Base-by-base conservation (phyloP, 106 monocot species). In the Allium fistulosum region DNA sequence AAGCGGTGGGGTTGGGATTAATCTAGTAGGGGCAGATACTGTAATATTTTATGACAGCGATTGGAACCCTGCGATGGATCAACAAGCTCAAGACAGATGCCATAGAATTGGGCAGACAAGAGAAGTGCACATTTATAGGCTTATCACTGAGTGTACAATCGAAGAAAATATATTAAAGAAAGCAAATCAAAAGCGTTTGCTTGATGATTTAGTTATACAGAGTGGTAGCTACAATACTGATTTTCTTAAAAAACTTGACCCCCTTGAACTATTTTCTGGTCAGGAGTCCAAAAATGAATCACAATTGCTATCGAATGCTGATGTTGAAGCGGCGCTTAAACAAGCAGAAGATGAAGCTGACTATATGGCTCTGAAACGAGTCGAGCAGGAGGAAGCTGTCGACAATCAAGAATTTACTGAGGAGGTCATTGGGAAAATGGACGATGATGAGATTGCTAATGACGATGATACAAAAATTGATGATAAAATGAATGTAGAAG, bases 41-140 rank as follows among this genome's bases (percentile, higher is more conserved):
- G 99, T 99, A 10, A 99, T 99, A 46, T 99, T 99, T 70, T 99
- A 99, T 78, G 99, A 99, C 52, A 99, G 99, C 80, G 99, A 99
- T 65, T 99, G 99, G 99, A 99, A 99, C 72, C 99, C 99, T 58
- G 99, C 99, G 53, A 99, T 99, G 99, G 99, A 99, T 68, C 92
- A 99, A 70, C 99, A 99, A 84, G 99, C 99, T 58, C 99, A 99
- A 79, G 99, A 99, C 68, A 84, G 99, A 79, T 99, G 99, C 69
- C 99, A 99, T 67, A 82, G 99, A 69, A 99, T 99, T 62, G 99
- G 99, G 10, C 99, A 99, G 68, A 99, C 99, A 61, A 80, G 99
- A 45, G 99, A 99, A 76, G 99, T 99, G 45, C 89, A 99, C 57
- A 99, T 99, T 59, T 99, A 99, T 80, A 66, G 99, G 56, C 83